A percentile compares a stretch with the other conserved stretches of the same genome.
phyloP scores from a whole-genome alignment of 768 basidiomycete genomes.

The Mrakia gelida region DNA sequence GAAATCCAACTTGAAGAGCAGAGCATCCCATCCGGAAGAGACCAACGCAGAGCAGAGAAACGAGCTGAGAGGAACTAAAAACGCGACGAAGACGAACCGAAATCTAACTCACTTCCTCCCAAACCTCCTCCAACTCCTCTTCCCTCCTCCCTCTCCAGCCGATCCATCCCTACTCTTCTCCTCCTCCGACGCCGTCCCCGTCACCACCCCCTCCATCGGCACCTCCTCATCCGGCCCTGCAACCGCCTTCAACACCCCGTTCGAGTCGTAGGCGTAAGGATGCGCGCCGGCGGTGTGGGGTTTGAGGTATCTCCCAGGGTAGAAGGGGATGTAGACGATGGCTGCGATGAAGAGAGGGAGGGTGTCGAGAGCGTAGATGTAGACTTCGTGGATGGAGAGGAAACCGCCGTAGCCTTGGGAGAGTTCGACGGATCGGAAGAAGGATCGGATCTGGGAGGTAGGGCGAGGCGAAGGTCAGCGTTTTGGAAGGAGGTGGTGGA shows the following conservation, averaged over 20 bases:
- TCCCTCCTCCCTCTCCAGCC: not conserved
- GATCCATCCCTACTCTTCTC: not conserved
- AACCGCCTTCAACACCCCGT: constrained; percentile 1
- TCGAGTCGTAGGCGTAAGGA: constrained; percentile 17
- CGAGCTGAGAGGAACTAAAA: too few species aligned
- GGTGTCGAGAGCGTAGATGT: constrained; percentile 27
- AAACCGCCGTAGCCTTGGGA: not conserved
- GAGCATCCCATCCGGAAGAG: too few species aligned
- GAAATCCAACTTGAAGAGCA: too few species aligned
- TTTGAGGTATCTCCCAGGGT: constrained; percentile 25
- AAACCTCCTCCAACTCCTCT: not conserved
- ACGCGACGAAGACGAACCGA: too few species aligned
- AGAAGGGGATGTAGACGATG: constrained; percentile 27
- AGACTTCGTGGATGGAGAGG: constrained; percentile 14
- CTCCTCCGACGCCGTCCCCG: not conserved
- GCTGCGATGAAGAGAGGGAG: constrained; percentile 27
- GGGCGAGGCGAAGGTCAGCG: not conserved
- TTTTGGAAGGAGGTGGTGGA: not conserved
- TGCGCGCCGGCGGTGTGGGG: constrained; percentile 25
- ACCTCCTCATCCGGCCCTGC: not conserved
- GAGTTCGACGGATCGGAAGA: constrained; percentile 26
- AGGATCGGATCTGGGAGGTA: constrained; percentile 15
- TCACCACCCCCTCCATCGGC: not conserved
- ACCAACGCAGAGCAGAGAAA: too few species aligned
- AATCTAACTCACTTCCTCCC: not conserved